These are phyloP conservation scores for Tetracladium setigerum DNA, from an alignment of 495 filamentous ascomycete genomes.

Conservation along the genomic window DNA sequence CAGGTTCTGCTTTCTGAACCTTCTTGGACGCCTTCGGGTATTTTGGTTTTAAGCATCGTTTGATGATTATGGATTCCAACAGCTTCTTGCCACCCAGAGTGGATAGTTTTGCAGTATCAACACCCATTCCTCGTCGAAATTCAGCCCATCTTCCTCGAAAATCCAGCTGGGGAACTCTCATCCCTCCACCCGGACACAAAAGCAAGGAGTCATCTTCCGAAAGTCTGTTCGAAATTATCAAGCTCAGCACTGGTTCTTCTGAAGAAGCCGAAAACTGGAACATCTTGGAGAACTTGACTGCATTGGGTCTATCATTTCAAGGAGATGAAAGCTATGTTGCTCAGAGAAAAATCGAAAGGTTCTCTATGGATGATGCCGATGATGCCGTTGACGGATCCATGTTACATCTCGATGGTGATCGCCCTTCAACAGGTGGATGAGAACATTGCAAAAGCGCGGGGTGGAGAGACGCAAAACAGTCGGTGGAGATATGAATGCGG, in stretches of 20 bases:
- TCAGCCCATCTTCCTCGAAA: constrained; percentile 28
- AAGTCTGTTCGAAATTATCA: constrained; percentile 24
- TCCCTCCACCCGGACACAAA: constrained; percentile 20
- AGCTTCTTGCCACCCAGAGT: too few species aligned
- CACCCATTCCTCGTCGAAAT: constrained; percentile 24
- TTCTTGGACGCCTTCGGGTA: constrained; percentile 29
- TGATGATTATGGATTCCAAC: too few species aligned
- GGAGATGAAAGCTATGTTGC: constrained; percentile 24
- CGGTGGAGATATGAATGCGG: constrained; percentile 7
- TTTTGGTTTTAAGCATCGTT: constrained; percentile 31
- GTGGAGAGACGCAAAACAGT: constrained; percentile 28
- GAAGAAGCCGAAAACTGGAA: constrained; percentile 24
- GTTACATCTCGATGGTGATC: constrained; percentile 18
- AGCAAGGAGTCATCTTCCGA: background rate
- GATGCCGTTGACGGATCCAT: background rate
- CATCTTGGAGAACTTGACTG: constrained; percentile 36
- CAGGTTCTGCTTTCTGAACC: constrained; percentile 20
- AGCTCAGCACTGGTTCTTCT: too few species aligned
- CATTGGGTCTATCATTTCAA: constrained; percentile 28
- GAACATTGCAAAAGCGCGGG: constrained; percentile 42
- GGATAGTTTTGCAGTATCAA: constrained; percentile 15
- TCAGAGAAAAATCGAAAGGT: constrained; percentile 17
- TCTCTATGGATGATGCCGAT: constrained; percentile 15
- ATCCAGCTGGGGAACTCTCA: constrained; percentile 26
- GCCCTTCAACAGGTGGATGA: constrained; percentile 53